Evolutionary conservation across 371 early-diverging fungal genomes (phyloP).

Genomic region (Mucor mucedo): DNA sequence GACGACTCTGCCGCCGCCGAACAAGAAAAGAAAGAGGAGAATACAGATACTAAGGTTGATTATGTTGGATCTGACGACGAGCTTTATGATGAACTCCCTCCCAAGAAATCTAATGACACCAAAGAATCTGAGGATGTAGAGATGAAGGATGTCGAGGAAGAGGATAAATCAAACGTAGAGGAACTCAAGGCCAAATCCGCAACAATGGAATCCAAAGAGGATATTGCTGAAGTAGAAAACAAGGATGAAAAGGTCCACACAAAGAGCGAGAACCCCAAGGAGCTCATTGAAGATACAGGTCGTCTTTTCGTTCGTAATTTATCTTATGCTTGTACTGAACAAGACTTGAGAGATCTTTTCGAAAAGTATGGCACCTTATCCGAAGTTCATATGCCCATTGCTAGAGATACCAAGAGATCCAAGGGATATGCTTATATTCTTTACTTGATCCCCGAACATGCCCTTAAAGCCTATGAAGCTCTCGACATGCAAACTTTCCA

Average conservation of each 20-base stretch:
- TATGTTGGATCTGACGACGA: slow-evolving; percentile 74
- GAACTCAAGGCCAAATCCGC: slow-evolving; percentile 9
- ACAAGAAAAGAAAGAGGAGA: slow-evolving; percentile 38
- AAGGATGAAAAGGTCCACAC: slow-evolving; percentile 10
- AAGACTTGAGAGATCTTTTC: slow-evolving; percentile 82
- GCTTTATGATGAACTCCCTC: slow-evolving; percentile 70
- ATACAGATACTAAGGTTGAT: slow-evolving; percentile 50
- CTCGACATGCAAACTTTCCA: slow-evolving; percentile 87
- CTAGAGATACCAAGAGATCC: slow-evolving; percentile 88
- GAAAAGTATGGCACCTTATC: slow-evolving; percentile 87
- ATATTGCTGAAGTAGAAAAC: slow-evolving; percentile 25
- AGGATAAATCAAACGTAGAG: slow-evolving; percentile 13
- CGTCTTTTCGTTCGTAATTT: slow-evolving; percentile 93
- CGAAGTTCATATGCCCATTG: slow-evolving; percentile 93
- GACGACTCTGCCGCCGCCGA: slow-evolving; percentile 68
- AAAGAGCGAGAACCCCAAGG: slow-evolving; percentile 47
- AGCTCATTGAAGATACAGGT: slow-evolving; percentile 90
- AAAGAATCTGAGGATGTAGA: slow-evolving; percentile 39
- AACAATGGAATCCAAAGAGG: slow-evolving; percentile 9
- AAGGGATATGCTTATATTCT: slow-evolving; percentile 93
- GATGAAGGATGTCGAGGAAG: slow-evolving; percentile 28
- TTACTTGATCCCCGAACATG: slow-evolving; percentile 91
- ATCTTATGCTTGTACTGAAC: slow-evolving; percentile 86
- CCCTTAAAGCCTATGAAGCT: slow-evolving; percentile 81
- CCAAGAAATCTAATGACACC: slow-evolving; percentile 31